Percentiles rank a stretch among this genome's conserved stretches.
phyloP scores from a whole-genome alignment of 768 basidiomycete species.

The Russula foetens region DNA sequence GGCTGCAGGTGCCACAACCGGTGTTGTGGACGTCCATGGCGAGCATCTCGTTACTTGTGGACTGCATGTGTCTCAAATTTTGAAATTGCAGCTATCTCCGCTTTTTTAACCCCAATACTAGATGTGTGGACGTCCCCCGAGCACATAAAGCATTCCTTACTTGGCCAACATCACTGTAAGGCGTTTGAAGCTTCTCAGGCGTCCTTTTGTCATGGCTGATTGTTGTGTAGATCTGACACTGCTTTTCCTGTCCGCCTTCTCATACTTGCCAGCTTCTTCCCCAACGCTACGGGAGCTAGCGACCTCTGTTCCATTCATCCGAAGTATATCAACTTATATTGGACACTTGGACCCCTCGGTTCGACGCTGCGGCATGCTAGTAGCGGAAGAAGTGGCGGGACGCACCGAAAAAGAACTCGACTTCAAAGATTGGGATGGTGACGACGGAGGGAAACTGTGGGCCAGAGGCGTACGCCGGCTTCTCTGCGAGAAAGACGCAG shows the following conservation, averaged over 20 bases:
- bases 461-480: slow-evolving; percentile 51
- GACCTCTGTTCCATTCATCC: slow-evolving; percentile 53
- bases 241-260: slow-evolving; percentile 56
- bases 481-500: slow-evolving; percentile 42
- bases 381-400: slow-evolving; percentile 71
- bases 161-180: slow-evolving; percentile 71
- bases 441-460: slow-evolving; percentile 57
- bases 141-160: slow-evolving; percentile 72
- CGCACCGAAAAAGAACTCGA: slow-evolving; percentile 55
- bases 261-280: slow-evolving; percentile 49
- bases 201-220: not conserved
- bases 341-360: slow-evolving; percentile 66
- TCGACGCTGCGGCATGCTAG: slow-evolving; percentile 87
- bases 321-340: slow-evolving; percentile 66
- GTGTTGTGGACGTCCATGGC: slow-evolving; percentile 28
- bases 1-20: slow-evolving; percentile 42
- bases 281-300: slow-evolving; percentile 38
- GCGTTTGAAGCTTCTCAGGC: slow-evolving; percentile 11
- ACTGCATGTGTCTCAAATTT: not conserved
- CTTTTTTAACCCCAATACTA: slow-evolving; percentile 41
- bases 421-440: slow-evolving; percentile 82
- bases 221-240: slow-evolving; percentile 55
- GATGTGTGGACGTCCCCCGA: slow-evolving; percentile 69
- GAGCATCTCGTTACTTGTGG: slow-evolving; percentile 14
- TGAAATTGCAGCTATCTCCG: slow-evolving; percentile 34